Evolutionary conservation across 2,329 filamentous ascomycete species (phyloP), one percentile per base, ranked within the genome.

Genomic region (Whalleya microplaca): DNA sequence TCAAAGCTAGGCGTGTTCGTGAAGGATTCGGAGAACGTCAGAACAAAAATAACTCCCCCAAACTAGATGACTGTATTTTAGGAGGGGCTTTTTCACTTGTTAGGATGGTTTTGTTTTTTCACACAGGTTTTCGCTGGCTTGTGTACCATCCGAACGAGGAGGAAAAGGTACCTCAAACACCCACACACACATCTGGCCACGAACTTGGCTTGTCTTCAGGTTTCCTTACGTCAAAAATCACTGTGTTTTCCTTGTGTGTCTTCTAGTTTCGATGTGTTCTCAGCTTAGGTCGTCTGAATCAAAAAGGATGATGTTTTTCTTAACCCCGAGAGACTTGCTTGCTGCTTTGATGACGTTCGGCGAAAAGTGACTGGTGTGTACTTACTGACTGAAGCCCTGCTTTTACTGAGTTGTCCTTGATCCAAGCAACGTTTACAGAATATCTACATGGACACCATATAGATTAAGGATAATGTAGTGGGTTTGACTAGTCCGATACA

Each of bases 21-120:
- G 59, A 58, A 59, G 59, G 63, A 65, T 55, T 58, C 51, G 66
- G 63, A 63, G 65, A 64, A 69, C 66, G 65, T 68, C 63, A 64
- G 63, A 64, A 62, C 49, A 53, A 62, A 64, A 61, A 48, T 56
- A 48, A n/a, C n/a, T n/a, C 44, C 53, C 59, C 54, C 58, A 62
- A 61, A 65, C 64, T 70, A 71, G 68, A 72, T 65, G 66, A 58
- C 60, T 72, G 69, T 72, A 72, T 70, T 72, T 68, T 72, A 72
- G 64, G 65, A 68, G 65, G 56, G 62, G 65, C 56, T 43, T 29
- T n/a, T 56, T 64, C 53, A 60, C 62, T 63, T 49, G 41, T n/a
- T 51, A 59, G 50, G 55, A 55, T 56, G 55, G 56, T 27, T 56
- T 50, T 54, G 20, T 42, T 42, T 51, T n/a, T n/a, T n/a, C n/a